Base-by-base conservation (phyloP, 1,284 basidiomycete genomes). In the Cutaneotrichosporon cavernicola region DNA sequence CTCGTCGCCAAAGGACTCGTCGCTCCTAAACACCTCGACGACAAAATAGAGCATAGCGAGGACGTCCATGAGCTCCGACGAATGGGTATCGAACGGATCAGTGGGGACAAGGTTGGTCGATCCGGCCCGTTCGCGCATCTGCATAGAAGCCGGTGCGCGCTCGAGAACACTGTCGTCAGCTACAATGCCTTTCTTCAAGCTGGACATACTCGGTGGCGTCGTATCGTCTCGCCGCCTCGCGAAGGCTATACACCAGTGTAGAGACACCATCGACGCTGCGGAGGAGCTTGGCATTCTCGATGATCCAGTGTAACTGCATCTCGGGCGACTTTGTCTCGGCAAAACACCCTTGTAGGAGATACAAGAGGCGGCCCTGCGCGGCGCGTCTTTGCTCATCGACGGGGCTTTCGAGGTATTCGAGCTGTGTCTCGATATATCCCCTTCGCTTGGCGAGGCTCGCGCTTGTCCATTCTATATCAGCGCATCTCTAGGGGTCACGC, bases 301-400 rank as follows among this genome's bases (percentile, higher is more conserved):
- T 90, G 70, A 99, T 91, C 90, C 94, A 96, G 70, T 95, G 91
- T 52, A 99, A 81, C 77, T 99, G 97, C 77, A 97, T 89, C 72
- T 97, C 92, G 0, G 92, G 90, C 36, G 91, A 92, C 6, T 86
- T 86, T 0, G 93, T 94, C 79, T 97, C 93, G 4, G 87, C 90
- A 76, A 97, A 99, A 11, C 89, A 89, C 55, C 96, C 94, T 87
- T 97, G 93, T 36, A 97, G 81, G 50, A 97, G 85, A 80, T 97
- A 97, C 75, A 94, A 87, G 38, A 97, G 80, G 31, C 90, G 83
- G 22, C 90, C 87, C n/a, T 92, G 91, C 66, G 92, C 92, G 1
- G 87, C 88, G 75, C 95, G 91, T 9, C 93, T 85, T 61, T 88
- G 85, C 72, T 91, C 89, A n/a, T 88, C 85, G 69, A 92, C 87